These are phyloP conservation scores for Nidularia pulvinata DNA, from an alignment of 768 basidiomycete genomes.

Conservation along the genomic window DNA sequence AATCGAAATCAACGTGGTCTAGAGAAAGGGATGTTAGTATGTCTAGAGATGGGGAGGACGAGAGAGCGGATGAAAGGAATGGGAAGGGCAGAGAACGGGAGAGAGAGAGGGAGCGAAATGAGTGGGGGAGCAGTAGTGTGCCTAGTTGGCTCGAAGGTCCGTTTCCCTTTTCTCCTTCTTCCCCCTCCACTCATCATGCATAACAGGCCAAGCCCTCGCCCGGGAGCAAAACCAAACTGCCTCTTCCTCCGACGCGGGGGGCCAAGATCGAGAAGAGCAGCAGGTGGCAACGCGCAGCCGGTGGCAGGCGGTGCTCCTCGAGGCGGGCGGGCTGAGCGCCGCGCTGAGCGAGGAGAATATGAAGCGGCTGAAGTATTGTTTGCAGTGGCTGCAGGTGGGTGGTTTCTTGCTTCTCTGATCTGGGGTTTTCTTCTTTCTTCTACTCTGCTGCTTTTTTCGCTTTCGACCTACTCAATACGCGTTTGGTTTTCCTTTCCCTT, in stretches of 20 bases:
- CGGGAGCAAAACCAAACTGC: not conserved
- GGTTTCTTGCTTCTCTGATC: not conserved
- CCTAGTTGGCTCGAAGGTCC: conserved; percentile 39
- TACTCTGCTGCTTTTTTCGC: too few species aligned
- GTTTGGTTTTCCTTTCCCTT: too few species aligned
- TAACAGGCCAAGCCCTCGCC: conserved; percentile 7
- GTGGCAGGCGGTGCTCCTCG: conserved; percentile 83
- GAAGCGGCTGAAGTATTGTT: conserved; percentile 80
- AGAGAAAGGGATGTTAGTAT: too few species aligned
- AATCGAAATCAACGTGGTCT: too few species aligned
- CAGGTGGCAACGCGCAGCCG: conserved; percentile 75
- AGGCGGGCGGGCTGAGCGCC: conserved; percentile 86
- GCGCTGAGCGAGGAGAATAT: conserved; percentile 93
- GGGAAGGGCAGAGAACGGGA: not conserved
- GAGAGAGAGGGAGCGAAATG: conserved; percentile 3
- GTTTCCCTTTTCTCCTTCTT: conserved; percentile 5
- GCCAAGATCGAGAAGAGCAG: conserved; percentile 25
- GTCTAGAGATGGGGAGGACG: conserved; percentile 9
- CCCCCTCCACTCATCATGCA: conserved; percentile 19
- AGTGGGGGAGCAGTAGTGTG: conserved; percentile 19
- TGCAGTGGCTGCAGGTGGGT: conserved; percentile 86
- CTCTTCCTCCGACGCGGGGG: not conserved
- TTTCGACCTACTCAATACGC: too few species aligned
- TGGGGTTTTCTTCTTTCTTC: too few species aligned
- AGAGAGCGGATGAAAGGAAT: not conserved